These are phyloP conservation scores for Millerozyma miso DNA, from an alignment of 805 yeast species.

Conservation along the genomic window DNA sequence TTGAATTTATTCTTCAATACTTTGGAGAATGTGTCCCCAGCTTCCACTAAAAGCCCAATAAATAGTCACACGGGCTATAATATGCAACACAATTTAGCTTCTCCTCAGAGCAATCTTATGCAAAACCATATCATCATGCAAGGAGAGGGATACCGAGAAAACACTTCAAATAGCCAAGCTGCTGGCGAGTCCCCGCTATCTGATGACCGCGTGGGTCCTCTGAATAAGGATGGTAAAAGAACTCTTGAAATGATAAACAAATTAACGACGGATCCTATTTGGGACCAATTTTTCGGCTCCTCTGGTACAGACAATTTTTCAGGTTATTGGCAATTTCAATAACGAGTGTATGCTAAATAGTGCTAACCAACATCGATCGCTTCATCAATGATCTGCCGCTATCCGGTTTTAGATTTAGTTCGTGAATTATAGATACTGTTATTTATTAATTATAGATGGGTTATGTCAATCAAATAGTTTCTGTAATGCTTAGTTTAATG, in stretches of 20 bases:
- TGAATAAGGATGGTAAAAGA: constrained; percentile 46
- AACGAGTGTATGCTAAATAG: no score
- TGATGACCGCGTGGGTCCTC: not conserved
- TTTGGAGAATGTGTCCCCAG: constrained; percentile 30
- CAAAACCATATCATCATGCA: not conserved
- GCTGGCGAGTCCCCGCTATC: not conserved
- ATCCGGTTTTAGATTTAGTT: not conserved
- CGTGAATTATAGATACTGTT: not conserved
- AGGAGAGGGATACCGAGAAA: not conserved
- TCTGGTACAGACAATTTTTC: not conserved
- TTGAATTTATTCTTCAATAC: constrained; percentile 48
- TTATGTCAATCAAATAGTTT: no score
- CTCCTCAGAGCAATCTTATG: constrained; percentile 4
- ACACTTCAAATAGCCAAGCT: not conserved
- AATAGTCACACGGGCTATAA: not conserved
- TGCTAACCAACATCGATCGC: no score
- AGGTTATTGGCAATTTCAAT: not conserved
- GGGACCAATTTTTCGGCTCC: constrained; percentile 59
- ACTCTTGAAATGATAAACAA: constrained; percentile 60
- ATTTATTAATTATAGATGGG: not conserved
- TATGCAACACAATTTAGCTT: constrained; percentile 10
- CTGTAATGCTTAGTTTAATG: not conserved
- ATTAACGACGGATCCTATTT: constrained; percentile 60
- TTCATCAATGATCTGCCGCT: no score
- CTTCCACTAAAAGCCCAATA: constrained; percentile 4